Percentiles rank a stretch among this genome's conserved stretches.
phyloP scores from a whole-genome alignment of 768 basidiomycete genomes.

The Trametes cinnabarina region DNA sequence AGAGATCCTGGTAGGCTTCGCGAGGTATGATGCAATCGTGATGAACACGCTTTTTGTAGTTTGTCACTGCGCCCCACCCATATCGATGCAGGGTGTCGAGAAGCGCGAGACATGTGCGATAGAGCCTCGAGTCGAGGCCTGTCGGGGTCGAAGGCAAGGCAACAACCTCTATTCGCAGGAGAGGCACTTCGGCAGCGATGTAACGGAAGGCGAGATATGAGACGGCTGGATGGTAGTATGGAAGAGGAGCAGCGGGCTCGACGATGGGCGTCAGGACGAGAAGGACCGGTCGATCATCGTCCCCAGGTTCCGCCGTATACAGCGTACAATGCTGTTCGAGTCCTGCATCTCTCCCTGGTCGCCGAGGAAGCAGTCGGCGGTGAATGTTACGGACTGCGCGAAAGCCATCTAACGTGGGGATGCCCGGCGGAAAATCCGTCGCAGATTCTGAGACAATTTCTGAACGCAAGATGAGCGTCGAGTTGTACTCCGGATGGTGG shows the following conservation, averaged over 20 bases:
- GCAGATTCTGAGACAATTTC: constrained; percentile 46
- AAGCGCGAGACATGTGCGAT: constrained; percentile 77
- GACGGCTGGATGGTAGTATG: constrained; percentile 90
- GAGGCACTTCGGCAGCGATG: constrained; percentile 32
- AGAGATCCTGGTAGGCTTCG: constrained; percentile 86
- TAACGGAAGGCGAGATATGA: constrained; percentile 81
- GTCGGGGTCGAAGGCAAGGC: constrained; percentile 46
- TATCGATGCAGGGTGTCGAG: constrained; percentile 85
- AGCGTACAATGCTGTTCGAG: constrained; percentile 80
- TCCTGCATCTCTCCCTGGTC: constrained; percentile 70
- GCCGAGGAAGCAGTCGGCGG: constrained; percentile 69
- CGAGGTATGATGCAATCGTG: constrained; percentile 80
- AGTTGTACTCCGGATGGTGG: constrained; percentile 91
- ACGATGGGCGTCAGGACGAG: constrained; percentile 64
- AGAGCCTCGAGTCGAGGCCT: constrained; percentile 62
- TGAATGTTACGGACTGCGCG: constrained; percentile 52
- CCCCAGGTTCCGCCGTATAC: constrained; percentile 36
- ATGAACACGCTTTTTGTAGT: constrained; percentile 81
- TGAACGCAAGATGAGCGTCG: constrained; percentile 84
- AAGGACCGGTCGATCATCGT: constrained; percentile 17
- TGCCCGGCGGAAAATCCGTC: constrained; percentile 21
- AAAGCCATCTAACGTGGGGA: constrained; percentile 41
- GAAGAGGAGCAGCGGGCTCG: constrained; percentile 47
- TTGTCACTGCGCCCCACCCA: constrained; percentile 77
- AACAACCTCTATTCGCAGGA: constrained; percentile 56